Conservation (phyloP, 2,329 filamentous ascomycete genomes). For the Dothideomycetes sp. region DNA sequence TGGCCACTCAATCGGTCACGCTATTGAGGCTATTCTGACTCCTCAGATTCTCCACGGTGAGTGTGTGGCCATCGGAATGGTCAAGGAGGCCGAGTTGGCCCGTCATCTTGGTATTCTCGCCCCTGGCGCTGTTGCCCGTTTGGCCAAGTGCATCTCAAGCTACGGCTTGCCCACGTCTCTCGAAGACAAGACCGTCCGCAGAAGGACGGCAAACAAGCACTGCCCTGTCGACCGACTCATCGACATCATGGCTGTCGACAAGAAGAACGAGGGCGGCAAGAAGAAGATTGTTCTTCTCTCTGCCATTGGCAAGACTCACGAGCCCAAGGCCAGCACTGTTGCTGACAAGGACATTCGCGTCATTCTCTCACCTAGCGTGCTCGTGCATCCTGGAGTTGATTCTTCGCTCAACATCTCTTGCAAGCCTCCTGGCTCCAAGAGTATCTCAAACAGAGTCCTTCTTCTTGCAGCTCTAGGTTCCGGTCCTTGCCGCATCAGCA, state of each 20-base stretch:
- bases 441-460: conserved; percentile 89
- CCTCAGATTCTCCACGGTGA: conserved; percentile 94
- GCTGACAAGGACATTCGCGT: conserved; percentile 74
- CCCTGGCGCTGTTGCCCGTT: conserved; percentile 76
- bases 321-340: conserved; percentile 83
- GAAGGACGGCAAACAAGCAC: conserved; percentile 73
- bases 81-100: conserved; percentile 90
- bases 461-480: conserved; percentile 85
- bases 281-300: conserved; percentile 95
- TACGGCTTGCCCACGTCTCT: conserved; percentile 83
- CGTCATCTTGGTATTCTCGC: conserved; percentile 78
- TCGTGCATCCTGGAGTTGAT: conserved; percentile 64
- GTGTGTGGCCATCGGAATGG: conserved; percentile 94
- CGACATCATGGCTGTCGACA: conserved; percentile 93
- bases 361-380: conserved; percentile 69
- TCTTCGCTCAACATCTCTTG: conserved; percentile 60
- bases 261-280: conserved; percentile 91
- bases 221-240: conserved; percentile 81
- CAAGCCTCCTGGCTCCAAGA: conserved; percentile 90
- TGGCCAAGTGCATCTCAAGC: conserved; percentile 89
- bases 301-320: conserved; percentile 78
- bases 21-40: conserved; percentile 88
- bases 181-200: conserved; percentile 71
- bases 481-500: conserved; percentile 79
- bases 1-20: conserved; percentile 95